phyloP scores from a whole-genome alignment of 441 rosid species.

The Jatropha podagrica region DNA sequence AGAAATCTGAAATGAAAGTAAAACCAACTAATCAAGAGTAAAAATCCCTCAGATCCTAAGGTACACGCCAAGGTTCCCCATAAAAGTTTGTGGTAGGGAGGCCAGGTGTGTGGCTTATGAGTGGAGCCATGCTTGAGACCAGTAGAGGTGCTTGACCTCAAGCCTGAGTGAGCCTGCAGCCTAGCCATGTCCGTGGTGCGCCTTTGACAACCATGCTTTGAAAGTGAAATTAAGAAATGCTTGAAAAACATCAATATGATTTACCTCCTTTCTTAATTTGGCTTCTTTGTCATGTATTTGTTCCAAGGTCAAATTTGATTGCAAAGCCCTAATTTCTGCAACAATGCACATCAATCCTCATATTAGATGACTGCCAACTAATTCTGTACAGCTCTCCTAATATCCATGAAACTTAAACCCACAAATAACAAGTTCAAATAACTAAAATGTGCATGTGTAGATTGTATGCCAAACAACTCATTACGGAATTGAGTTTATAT shows the following conservation, averaged over 20 bases:
- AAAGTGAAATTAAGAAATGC: conserved; percentile 7
- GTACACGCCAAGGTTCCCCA: background rate
- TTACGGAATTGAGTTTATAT: background rate
- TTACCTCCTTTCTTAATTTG: conserved; percentile 44
- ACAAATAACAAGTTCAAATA: background rate
- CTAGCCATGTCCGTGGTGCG: background rate
- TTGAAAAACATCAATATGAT: background rate
- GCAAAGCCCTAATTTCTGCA: conserved; percentile 67
- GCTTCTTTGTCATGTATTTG: conserved; percentile 64
- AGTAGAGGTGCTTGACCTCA: background rate
- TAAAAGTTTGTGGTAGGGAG: background rate
- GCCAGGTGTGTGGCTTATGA: background rate
- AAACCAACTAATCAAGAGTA: conserved; percentile 3
- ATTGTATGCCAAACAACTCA: background rate
- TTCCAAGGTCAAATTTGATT: conserved; percentile 72
- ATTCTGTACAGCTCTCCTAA: background rate
- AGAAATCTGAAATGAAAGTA: background rate
- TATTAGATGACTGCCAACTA: background rate
- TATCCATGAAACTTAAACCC: background rate
- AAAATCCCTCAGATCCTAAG: background rate
- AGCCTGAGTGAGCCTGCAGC: background rate
- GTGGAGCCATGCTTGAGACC: background rate
- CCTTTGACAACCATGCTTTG: background rate
- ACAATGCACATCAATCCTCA: conserved; percentile 12
- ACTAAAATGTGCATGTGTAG: background rate